Evolutionary conservation across 108 stramenopile species (phyloP).

Genomic region (Asterionellopsis glacialis): DNA sequence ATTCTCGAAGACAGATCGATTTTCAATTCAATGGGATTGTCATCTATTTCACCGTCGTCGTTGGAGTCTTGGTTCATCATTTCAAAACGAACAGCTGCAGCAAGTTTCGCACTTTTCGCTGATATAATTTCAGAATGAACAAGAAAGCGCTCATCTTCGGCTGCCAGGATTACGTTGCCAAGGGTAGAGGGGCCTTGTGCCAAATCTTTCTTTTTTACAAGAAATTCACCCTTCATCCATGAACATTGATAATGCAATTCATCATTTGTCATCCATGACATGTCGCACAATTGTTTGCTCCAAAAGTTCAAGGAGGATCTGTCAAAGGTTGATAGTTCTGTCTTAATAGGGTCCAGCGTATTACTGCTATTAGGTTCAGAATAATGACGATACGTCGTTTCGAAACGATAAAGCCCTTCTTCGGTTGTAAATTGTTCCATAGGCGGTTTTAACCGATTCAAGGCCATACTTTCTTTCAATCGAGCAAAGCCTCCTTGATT

Average conservation of each 20-base stretch:
- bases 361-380: neutral
- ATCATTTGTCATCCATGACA: neutral
- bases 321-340: neutral
- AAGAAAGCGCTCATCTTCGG: constrained; percentile 32
- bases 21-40: constrained; percentile 3
- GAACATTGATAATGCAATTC: neutral
- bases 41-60: neutral
- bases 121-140: constrained; percentile 52
- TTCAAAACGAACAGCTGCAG: constrained; percentile 67
- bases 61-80: constrained; percentile 21
- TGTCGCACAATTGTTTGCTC: neutral
- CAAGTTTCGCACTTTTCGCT: constrained; percentile 61
- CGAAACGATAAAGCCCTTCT: constrained; percentile 4
- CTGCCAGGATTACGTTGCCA: neutral
- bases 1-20: constrained; percentile 35
- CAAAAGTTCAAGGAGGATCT: constrained; percentile 1
- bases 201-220: neutral
- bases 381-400: constrained; percentile 9
- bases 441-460: neutral
- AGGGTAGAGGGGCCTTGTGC: neutral
- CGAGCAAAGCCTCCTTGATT: constrained; percentile 11
- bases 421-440: neutral
- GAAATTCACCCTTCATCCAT: neutral
- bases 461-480: constrained; percentile 10
- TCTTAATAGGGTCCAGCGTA: neutral